These are phyloP conservation scores for Colletotrichum paranaense DNA, from an alignment of 2,329 filamentous ascomycete species.

Conservation along the genomic window DNA sequence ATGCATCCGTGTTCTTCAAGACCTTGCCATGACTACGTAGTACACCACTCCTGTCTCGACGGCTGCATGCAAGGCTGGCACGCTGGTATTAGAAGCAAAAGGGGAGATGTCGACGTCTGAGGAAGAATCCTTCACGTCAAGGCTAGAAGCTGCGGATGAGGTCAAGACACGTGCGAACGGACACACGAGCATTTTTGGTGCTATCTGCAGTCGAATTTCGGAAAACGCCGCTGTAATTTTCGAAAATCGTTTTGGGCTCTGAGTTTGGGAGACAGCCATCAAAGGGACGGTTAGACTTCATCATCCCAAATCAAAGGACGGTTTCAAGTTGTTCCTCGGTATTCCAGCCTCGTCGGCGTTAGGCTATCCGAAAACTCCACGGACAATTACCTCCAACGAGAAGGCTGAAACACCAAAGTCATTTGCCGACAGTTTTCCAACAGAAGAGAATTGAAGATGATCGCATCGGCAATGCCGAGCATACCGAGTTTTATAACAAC, in stretches of 20 bases:
- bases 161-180: neutral
- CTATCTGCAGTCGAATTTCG: neutral
- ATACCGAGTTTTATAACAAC: neutral
- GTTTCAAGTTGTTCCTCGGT: neutral
- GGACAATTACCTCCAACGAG: neutral
- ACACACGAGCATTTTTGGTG: neutral
- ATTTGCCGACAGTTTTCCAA: neutral
- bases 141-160: neutral
- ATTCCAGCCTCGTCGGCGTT: neutral
- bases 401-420: neutral
- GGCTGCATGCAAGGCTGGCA: slow-evolving; percentile 28
- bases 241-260: neutral
- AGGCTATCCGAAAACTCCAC: neutral
- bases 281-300: neutral
- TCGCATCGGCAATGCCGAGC: neutral
- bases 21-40: neutral
- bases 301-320: neutral
- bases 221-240: neutral
- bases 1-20: slow-evolving; percentile 24
- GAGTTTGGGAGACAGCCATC: neutral
- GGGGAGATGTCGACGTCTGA: neutral
- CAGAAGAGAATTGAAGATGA: neutral
- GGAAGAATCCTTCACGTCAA: neutral
- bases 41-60: neutral
- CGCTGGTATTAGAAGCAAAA: neutral